Evolutionary conservation across 192 early-diverging fungal genomes (phyloP).

Genomic region (Entomortierella parvispora): DNA sequence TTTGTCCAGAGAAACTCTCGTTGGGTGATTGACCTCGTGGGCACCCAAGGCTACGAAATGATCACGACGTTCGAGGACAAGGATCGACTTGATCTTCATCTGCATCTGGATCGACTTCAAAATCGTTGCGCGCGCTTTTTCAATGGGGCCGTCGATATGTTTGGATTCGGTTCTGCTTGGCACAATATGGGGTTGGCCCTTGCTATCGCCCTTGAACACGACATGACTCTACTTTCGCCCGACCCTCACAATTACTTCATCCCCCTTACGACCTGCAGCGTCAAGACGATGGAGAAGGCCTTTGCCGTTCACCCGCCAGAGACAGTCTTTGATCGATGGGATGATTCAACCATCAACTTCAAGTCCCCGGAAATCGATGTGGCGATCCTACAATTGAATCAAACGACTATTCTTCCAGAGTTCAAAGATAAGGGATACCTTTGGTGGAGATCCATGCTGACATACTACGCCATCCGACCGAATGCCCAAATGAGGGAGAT

Average conservation of each 20-base stretch:
- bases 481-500: slow-evolving; percentile 5
- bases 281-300: slow-evolving; percentile 3
- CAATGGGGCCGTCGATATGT: not conserved
- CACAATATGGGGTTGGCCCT: slow-evolving; percentile 17
- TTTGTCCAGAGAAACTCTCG: slow-evolving; percentile 35
- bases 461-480: slow-evolving; percentile 24
- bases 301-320: slow-evolving; percentile 9
- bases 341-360: slow-evolving; percentile 22
- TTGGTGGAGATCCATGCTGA: slow-evolving; percentile 41
- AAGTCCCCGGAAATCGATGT: not conserved
- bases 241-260: slow-evolving; percentile 5
- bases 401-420: not conserved
- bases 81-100: slow-evolving; percentile 11
- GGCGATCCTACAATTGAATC: not conserved
- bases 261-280: slow-evolving; percentile 12
- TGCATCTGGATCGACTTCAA: slow-evolving; percentile 26
- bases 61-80: slow-evolving; percentile 13
- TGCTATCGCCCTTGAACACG: slow-evolving; percentile 10
- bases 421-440: slow-evolving; percentile 16
- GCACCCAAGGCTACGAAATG: slow-evolving; percentile 11
- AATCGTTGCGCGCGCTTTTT: slow-evolving; percentile 26
- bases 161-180: slow-evolving; percentile 22
- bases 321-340: not conserved
- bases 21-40: slow-evolving; percentile 25
- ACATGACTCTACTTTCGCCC: slow-evolving; percentile 23